A percentile compares a stretch with the other conserved stretches of the same genome.
Conservation (phyloP, 2,329 filamentous ascomycete species). For the Fusarium clavum region DNA sequence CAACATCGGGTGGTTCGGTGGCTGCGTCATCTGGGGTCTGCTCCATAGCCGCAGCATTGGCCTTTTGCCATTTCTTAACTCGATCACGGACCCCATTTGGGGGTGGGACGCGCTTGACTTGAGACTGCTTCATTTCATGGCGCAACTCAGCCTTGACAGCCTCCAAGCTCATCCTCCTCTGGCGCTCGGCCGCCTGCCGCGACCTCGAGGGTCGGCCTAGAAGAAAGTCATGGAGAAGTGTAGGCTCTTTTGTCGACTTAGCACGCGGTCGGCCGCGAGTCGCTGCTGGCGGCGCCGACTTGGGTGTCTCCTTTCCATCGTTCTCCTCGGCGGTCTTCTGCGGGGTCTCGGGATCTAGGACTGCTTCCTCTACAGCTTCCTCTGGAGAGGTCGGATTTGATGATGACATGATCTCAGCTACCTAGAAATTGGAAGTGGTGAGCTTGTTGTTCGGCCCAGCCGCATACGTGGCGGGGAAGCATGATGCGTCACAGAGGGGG, state of each 20-base stretch:
- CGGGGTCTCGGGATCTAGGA: constrained; percentile 42
- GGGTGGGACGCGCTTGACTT: constrained; percentile 69
- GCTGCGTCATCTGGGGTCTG: constrained; percentile 63
- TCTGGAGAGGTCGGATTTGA: constrained; percentile 42
- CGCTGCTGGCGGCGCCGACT: constrained; percentile 58
- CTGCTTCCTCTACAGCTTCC: constrained; percentile 42
- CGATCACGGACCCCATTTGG: constrained; percentile 79
- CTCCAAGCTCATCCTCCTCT: constrained; percentile 69
- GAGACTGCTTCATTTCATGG: constrained; percentile 67
- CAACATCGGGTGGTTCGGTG: constrained; percentile 71
- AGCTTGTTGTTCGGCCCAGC: constrained; percentile 22
- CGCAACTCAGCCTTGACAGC: constrained; percentile 65
- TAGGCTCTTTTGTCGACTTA: constrained; percentile 57
- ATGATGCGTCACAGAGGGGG: not conserved
- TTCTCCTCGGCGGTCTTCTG: constrained; percentile 30
- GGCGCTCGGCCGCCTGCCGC: constrained; percentile 63
- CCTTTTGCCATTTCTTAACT: constrained; percentile 86
- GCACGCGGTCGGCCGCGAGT: constrained; percentile 50
- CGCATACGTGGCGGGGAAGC: not conserved
- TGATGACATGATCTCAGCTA: constrained; percentile 47
- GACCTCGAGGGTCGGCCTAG: constrained; percentile 67
- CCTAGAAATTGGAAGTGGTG: constrained; percentile 29
- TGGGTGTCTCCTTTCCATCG: constrained; percentile 50
- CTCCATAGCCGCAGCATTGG: constrained; percentile 75
- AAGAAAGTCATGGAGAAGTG: constrained; percentile 68